Evolutionary conservation across 2,329 filamentous ascomycete genomes (phyloP), one percentile per base, ranked within the genome.

Genomic region (Berkeleyomyces basicola): DNA sequence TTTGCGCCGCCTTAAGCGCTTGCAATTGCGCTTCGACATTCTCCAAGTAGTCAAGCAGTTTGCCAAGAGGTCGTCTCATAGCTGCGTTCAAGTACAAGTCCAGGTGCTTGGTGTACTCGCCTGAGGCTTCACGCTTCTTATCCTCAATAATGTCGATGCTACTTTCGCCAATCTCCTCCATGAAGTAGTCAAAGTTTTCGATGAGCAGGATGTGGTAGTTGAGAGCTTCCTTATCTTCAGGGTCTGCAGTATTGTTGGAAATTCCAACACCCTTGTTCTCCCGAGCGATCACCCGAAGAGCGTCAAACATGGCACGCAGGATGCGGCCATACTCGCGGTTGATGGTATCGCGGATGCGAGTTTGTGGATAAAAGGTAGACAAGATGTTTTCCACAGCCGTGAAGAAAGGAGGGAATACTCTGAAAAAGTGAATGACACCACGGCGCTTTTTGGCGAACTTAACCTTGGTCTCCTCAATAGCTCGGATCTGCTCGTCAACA

Each of bases 131-230:
- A 46, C 85, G 82, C 70, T 85, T 87, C 88, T 91, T 96, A 67
- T 88, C 84, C 65, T 88, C 84, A 3, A 97, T 79, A 0, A 95
- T 83, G 6, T 87, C 81, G 66, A 93, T 83, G 44, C 82, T 80
- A 14, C 86, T 79, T 67, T 95, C 89, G 39, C 65, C 60, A 7
- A 95, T 87, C 72, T 96, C 91, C 71, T 97, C 91, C 9, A 93
- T 78, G 74, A 95, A 97, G 73, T 96, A 90, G 70, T 96, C 95
- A 90, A 96, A 96, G 73, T 99, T 99, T 73, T 99, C 92, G 68
- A 99, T 97, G 61, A 97, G 80, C 42, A 97, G 80, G 69, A 99
- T 96, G 73, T 97, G 91, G 75, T 95, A 96, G 75, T 97, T 97
- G 65, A 99, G 81, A 4, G 90, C 89, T 72, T 96, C 91, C 74